Conservation (phyloP, 78 protist species). For the Dictyostelium capitatum region DNA sequence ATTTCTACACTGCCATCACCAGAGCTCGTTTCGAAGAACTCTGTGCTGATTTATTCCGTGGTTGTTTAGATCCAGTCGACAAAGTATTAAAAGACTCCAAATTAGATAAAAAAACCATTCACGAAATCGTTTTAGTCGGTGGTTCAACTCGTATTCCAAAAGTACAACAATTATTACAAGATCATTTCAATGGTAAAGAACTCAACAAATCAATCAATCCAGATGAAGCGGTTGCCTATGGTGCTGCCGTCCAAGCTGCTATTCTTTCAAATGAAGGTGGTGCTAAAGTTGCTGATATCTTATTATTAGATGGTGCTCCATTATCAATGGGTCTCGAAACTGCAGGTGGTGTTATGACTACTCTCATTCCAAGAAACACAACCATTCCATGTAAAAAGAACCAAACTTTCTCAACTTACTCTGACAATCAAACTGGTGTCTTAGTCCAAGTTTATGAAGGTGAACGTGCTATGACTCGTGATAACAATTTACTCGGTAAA, state of each 20-base stretch:
- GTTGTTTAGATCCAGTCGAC: conserved; percentile 90
- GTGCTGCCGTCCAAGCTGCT: conserved; percentile 96
- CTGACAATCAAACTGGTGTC: conserved; percentile 97
- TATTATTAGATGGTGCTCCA: conserved; percentile 99
- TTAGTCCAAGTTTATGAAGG: conserved; percentile 96
- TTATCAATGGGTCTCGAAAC: conserved; percentile 99
- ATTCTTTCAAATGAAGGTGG: conserved; percentile 90
- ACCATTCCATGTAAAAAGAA: conserved; percentile 98
- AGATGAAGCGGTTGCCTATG: conserved; percentile 95
- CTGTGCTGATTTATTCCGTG: conserved; percentile 89
- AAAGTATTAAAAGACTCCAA: conserved; percentile 92
- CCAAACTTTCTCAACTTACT: conserved; percentile 97
- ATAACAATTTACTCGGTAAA: conserved; percentile 97
- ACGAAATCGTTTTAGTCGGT: conserved; percentile 97
- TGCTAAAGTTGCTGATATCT: conserved; percentile 93
- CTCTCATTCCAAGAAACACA: conserved; percentile 98
- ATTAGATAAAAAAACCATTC: conserved; percentile 87
- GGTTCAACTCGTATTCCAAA: conserved; percentile 98
- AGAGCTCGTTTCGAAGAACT: conserved; percentile 97
- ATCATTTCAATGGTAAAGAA: conserved; percentile 95
- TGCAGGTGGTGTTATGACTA: conserved; percentile 99
- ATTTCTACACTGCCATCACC: conserved; percentile 92
- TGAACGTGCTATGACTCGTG: conserved; percentile 95
- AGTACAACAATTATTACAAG: conserved; percentile 93
- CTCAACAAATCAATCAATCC: conserved; percentile 94